Conservation (phyloP, 139 green algal species). For the Coccomyxa sp. region DNA sequence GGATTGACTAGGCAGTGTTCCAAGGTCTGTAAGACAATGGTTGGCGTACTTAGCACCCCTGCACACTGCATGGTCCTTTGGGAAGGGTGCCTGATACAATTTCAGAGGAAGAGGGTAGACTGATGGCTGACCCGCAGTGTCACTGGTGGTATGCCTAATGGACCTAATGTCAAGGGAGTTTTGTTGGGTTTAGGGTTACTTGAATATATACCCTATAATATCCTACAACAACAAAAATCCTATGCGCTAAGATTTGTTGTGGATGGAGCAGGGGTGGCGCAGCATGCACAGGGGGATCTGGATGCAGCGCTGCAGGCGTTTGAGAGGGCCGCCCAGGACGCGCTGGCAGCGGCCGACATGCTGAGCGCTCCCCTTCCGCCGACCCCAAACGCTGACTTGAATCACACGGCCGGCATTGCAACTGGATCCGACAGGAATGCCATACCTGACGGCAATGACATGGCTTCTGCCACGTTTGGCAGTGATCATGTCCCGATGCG, state of each 20-base stretch:
- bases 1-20: no score
- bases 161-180: constrained; percentile 7
- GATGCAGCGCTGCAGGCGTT: constrained; percentile 30
- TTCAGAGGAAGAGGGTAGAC: no score
- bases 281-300: constrained; percentile 27
- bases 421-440: neutral
- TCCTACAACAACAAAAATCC: no score
- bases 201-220: no score
- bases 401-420: neutral
- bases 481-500: no score
- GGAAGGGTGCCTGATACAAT: no score
- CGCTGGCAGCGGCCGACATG: neutral
- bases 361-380: neutral
- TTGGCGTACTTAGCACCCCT: no score
- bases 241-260: no score
- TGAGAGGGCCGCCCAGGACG: neutral
- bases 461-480: neutral
- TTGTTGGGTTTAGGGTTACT: no score
- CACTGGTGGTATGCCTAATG: neutral
- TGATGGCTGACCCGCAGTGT: neutral
- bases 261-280: constrained; percentile 16
- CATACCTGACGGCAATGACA: neutral
- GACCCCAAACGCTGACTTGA: neutral
- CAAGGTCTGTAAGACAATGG: no score
- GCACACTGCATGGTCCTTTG: no score